These are phyloP conservation scores for Zarea fungicola DNA, from an alignment of 2,329 filamentous ascomycete genomes.

Conservation along the genomic window DNA sequence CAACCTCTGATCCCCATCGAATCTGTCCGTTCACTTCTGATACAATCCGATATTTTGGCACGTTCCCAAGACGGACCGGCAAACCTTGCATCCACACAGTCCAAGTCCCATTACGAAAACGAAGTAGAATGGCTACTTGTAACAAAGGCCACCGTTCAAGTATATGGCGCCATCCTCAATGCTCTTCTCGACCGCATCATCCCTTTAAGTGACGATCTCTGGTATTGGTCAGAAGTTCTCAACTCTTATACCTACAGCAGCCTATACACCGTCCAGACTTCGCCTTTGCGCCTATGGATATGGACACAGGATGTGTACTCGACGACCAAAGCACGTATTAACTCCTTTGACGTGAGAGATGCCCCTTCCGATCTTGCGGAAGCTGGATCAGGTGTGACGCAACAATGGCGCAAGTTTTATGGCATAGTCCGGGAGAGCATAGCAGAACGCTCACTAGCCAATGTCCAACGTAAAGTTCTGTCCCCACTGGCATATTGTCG, in stretches of 20 bases:
- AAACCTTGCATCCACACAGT: slow-evolving; percentile 15
- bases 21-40: slow-evolving; percentile 57
- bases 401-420: slow-evolving; percentile 69
- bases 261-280: slow-evolving; percentile 81
- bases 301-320: slow-evolving; percentile 66
- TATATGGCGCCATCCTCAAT: slow-evolving; percentile 74
- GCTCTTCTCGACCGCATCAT: slow-evolving; percentile 78
- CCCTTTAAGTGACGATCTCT: slow-evolving; percentile 77
- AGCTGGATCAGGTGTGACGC: slow-evolving; percentile 36
- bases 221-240: slow-evolving; percentile 92
- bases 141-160: slow-evolving; percentile 87
- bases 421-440: slow-evolving; percentile 71
- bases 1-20: slow-evolving; percentile 55
- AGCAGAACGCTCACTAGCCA: slow-evolving; percentile 62
- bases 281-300: slow-evolving; percentile 67
- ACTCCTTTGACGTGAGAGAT: slow-evolving; percentile 24
- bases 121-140: slow-evolving; percentile 89
- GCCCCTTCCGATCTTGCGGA: slow-evolving; percentile 29
- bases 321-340: slow-evolving; percentile 49
- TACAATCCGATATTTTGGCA: slow-evolving; percentile 51
- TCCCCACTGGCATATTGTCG: slow-evolving; percentile 73
- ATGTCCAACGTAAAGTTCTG: slow-evolving; percentile 66
- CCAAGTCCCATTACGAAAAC: slow-evolving; percentile 54
- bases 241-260: slow-evolving; percentile 72
- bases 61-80: neutral